Evolutionary conservation across 2,329 filamentous ascomycete species (phyloP), one percentile per base, ranked within the genome.

Genomic region (Penicillium fuscoglaucum): DNA sequence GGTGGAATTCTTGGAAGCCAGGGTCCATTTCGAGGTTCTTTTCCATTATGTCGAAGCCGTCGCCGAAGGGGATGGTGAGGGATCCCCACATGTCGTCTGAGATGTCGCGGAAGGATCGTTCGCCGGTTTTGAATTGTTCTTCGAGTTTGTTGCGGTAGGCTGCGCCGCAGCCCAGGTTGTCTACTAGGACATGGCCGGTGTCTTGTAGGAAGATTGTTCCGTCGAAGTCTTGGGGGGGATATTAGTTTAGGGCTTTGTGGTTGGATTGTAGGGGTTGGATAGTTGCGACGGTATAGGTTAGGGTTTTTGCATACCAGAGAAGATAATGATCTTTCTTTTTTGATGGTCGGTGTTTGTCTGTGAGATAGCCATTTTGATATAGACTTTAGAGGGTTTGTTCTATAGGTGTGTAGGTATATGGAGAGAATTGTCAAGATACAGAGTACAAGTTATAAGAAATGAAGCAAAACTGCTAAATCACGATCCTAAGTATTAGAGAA

Each of bases 141-240:
- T 89, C 86, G 51, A 89, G 82, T 41, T 81, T 66, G 57, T 82
- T 74, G 50, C 86, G 82, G 57, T 79, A 78, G 61, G 82, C 78
- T 24, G 78, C 75, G 29, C 87, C 87, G 72, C 86, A 88, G 52
- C 87, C 86, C 63, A 86, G 82, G 65, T 79, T 79, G 70, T 89
- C 86, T 73, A 89, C 87, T 50, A 90, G 83, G 63, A 89, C 82
- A 70, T 89, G 87, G 45, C 87, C 87, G 1, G 84, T 88, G 65
- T 88, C 85, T 79, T 88, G 85, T 81, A 87, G 87, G 78, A 88
- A 88, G 62, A 90, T 90, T 4, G 87, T 89, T 61, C 87, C 87
- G 71, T 89, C 87, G 65, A 90, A 89, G 72, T 89, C 86, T 87
- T 4, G 24, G 24, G 58, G 31, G 17, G 9, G 2, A 8, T 21